Evolutionary conservation across 108 stramenopile species (phyloP), one percentile per base, ranked within the genome.

Genomic region (Phaeodactylum tricornutum): DNA sequence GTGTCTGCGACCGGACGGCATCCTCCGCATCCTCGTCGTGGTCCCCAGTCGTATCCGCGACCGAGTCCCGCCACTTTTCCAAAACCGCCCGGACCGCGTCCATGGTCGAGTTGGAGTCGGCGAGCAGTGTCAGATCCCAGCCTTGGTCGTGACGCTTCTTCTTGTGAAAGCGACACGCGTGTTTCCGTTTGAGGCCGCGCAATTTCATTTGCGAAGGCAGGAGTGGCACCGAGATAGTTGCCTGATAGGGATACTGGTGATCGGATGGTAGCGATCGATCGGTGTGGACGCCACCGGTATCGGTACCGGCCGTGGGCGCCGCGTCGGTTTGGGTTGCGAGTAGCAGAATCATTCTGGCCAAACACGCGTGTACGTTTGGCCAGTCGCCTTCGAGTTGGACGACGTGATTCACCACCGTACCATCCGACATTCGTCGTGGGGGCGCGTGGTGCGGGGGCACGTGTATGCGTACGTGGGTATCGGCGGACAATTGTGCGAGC

Each of bases 401-500:
- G 11, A 77, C 29, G 22, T 27, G 31, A 4, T 41, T 5, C 33
- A 34, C 12, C 33, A 34, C 12, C n/a, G n/a, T n/a, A n/a, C n/a
- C n/a, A n/a, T n/a, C n/a, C n/a, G n/a, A n/a, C 33, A 34, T 34
- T 12, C 8, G 8, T 8, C 8, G 8, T 34, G 33, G 33, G 20
- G 71, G 76, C n/a, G n/a, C n/a, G n/a, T n/a, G n/a, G n/a, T n/a
- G n/a, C n/a, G n/a, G n/a, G 2, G 87, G 87, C 4, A 84, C 69
- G 78, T 79, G 76, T 39, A 89, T 84, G n/a, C 87, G 65, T 12
- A 71, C 71, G 3, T 66, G 24, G 27, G 62, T 48, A 14, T 56
- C 59, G 24, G 82, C 82, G 29, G 64, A 67, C 4, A 79, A 33
- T 23, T 55, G 57, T 17, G 74, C 73, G 29, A 89, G 27, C 1